phyloP scores from a whole-genome alignment of 495 filamentous ascomycete genomes.

The Polyplosphaeria fusca region DNA sequence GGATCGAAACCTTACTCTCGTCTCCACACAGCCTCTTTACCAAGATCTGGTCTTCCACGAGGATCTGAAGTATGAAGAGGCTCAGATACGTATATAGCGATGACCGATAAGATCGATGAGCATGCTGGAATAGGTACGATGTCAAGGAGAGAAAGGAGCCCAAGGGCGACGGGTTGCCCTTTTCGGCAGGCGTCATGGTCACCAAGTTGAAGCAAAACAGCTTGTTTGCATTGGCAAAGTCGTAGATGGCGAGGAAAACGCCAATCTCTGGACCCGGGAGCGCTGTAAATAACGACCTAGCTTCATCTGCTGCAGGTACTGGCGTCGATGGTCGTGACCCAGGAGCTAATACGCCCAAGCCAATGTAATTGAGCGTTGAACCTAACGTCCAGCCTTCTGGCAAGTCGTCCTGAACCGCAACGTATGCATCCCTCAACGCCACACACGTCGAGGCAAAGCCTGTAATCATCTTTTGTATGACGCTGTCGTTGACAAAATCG shows the following conservation, averaged over 20 bases:
- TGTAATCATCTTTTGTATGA: conserved; percentile 76
- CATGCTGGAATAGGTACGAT: conserved; percentile 91
- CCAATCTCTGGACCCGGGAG: conserved; percentile 73
- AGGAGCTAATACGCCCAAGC: conserved; percentile 71
- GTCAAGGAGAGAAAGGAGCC: conserved; percentile 80
- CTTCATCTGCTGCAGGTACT: conserved; percentile 61
- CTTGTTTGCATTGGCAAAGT: conserved; percentile 93
- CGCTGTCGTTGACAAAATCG: conserved; percentile 91
- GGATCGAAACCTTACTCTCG: conserved; percentile 69
- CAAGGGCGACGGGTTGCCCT: conserved; percentile 71
- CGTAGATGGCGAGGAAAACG: conserved; percentile 80
- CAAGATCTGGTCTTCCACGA: conserved; percentile 80
- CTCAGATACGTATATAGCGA: conserved; percentile 78
- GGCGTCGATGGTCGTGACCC: conserved; percentile 61
- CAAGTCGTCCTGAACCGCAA: conserved; percentile 87
- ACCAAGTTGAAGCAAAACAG: conserved; percentile 87
- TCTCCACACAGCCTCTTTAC: conserved; percentile 84
- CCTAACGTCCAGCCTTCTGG: conserved; percentile 86
- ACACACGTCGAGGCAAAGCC: conserved; percentile 69
- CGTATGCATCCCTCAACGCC: conserved; percentile 66
- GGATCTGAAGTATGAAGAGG: conserved; percentile 76
- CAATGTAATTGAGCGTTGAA: conserved; percentile 78
- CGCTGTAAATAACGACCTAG: conserved; percentile 70
- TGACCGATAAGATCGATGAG: conserved; percentile 74
- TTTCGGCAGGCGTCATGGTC: conserved; percentile 56